These are phyloP conservation scores for Coniochaeta sp. DNA, from an alignment of 2,329 filamentous ascomycete genomes.

Conservation along the genomic window DNA sequence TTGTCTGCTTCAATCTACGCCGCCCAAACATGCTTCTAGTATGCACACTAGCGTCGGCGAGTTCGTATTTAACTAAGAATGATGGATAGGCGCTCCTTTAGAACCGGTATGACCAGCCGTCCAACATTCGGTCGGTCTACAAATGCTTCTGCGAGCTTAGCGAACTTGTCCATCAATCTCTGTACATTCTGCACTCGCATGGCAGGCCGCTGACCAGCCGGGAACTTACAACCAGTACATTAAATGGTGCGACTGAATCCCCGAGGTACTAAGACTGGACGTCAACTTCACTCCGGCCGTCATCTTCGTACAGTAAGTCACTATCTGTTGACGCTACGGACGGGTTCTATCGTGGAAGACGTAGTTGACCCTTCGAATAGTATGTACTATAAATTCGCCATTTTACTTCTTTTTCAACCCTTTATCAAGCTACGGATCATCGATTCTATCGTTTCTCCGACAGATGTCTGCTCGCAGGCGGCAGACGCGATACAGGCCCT, in stretches of 20 bases:
- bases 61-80: background rate
- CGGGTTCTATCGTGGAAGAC: background rate
- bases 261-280: constrained; percentile 54
- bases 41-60: background rate
- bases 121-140: constrained; percentile 61
- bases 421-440: constrained; percentile 60
- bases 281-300: constrained; percentile 68
- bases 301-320: constrained; percentile 64
- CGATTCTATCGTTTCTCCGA: constrained; percentile 54
- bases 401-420: constrained; percentile 67
- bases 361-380: constrained; percentile 25
- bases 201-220: constrained; percentile 57
- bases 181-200: constrained; percentile 67
- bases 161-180: constrained; percentile 64
- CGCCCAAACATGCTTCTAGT: constrained; percentile 37
- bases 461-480: constrained; percentile 58
- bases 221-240: constrained; percentile 63
- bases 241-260: constrained; percentile 64
- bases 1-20: background rate
- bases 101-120: constrained; percentile 52
- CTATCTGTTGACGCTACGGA: background rate
- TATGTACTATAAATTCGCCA: constrained; percentile 65
- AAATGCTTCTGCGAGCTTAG: constrained; percentile 66
- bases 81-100: constrained; percentile 20
- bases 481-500: constrained; percentile 54